Evolutionary conservation across 2,329 filamentous ascomycete species (phyloP), one percentile per base, ranked within the genome.

Genomic region (Colletotrichum lini): DNA sequence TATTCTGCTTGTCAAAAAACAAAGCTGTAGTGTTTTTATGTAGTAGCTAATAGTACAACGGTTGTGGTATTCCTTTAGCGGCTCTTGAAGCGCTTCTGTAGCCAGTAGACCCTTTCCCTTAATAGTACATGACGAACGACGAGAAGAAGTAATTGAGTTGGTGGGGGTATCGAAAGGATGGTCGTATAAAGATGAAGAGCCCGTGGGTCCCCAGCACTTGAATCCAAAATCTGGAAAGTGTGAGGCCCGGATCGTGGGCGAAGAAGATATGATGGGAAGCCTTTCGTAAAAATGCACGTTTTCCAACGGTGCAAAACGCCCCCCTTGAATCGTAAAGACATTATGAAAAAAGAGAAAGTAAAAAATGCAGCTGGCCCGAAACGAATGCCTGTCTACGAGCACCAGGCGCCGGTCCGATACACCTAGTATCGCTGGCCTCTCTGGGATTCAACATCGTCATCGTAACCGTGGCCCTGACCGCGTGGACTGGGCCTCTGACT

Each of bases 381-480:
- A 49, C 67, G 38, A 40, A 42, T 44, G 15, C 35, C 61, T 26
- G 60, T 69, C 60, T 70, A 63, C 49, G 38, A 38, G 42, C 35
- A 30, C 42, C 53, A 30, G 5, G 21, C 45, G 7, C n/a, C 21
- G 26, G 40, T 52, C 30, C 38, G 40, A 49, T 66, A n/a, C n/a
- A 12, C 54, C 65, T 79, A 79, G 67, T 78, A 78, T 38, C 77
- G 75, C 23, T 74, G 68, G 63, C 75, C 74, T 67, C 74, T 74
- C 63, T 83, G 82, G 18, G 79, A 77, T 68, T 83, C 82, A 26
- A 79, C 54, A 21, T 77, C 75, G 35, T 59, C 73, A 49, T 83
- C 80, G 72, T 84, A 83, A 49, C 78, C 80, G 59, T 80, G 82
- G 12, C 77, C 77, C 42, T 73, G 74, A n/a, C 73, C 75, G 49